Evolutionary conservation across 306 rosid species (phyloP).

Genomic region (Bauhinia variegata): DNA sequence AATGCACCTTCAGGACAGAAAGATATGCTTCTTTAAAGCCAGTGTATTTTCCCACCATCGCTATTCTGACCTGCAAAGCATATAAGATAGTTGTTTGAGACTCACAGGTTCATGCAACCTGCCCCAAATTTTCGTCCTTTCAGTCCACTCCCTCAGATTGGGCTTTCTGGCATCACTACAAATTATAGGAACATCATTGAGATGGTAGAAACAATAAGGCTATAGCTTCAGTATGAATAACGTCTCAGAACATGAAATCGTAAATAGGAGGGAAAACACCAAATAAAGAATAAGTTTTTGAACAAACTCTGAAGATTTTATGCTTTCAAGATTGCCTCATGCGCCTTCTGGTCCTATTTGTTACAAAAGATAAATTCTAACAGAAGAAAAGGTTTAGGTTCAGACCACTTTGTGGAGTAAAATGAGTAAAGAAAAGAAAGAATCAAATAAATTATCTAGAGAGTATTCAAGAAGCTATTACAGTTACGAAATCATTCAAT

Average conservation of each 20-base stretch:
- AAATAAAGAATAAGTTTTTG: conserved; percentile 40
- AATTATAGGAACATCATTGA: conserved; percentile 24
- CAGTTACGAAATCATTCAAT: not conserved
- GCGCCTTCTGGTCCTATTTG: conserved; percentile 81
- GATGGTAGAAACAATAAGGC: conserved; percentile 1
- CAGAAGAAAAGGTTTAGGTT: conserved; percentile 30
- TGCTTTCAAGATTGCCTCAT: conserved; percentile 72
- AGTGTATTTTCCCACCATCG: conserved; percentile 93
- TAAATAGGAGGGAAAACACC: conserved; percentile 8
- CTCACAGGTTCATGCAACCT: conserved; percentile 54
- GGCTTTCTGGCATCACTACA: conserved; percentile 68
- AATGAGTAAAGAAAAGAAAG: not conserved
- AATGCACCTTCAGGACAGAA: conserved; percentile 74
- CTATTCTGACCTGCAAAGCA: conserved; percentile 76
- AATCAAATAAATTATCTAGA: not conserved
- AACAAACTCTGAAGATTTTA: conserved; percentile 66
- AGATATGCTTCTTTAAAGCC: conserved; percentile 89
- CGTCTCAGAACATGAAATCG: not conserved
- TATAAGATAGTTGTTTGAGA: conserved; percentile 30
- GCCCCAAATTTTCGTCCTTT: conserved; percentile 60
- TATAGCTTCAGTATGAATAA: not conserved
- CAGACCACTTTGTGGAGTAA: conserved; percentile 24
- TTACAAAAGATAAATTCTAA: conserved; percentile 20
- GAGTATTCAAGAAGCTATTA: not conserved
- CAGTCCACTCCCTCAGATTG: conserved; percentile 65